These are phyloP conservation scores for Casaregolazyma lundiana DNA, from an alignment of 1,139 yeast species.

Conservation along the genomic window DNA sequence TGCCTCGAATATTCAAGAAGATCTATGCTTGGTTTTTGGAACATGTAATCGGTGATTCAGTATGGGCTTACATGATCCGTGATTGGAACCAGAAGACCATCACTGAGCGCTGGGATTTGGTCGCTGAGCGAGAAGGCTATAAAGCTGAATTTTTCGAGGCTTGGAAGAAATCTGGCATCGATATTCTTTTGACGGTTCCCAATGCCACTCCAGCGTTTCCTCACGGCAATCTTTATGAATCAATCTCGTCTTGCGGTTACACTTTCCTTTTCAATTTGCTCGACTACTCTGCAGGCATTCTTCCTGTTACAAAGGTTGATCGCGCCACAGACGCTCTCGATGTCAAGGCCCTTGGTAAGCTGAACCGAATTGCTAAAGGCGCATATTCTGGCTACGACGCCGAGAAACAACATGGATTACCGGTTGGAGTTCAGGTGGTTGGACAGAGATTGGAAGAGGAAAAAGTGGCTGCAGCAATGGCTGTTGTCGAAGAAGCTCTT, in stretches of 20 bases:
- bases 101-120: constrained; percentile 37
- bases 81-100: constrained; percentile 37
- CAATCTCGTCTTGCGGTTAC: constrained; percentile 42
- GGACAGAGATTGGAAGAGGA: constrained; percentile 60
- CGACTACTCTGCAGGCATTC: constrained; percentile 54
- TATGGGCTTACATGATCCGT: constrained; percentile 40
- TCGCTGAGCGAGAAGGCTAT: constrained; percentile 38
- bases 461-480: constrained; percentile 46
- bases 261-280: constrained; percentile 56
- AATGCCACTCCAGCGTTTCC: constrained; percentile 41
- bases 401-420: constrained; percentile 54
- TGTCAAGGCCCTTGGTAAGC: constrained; percentile 31
- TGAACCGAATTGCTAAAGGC: constrained; percentile 38
- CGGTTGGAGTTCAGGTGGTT: constrained; percentile 61
- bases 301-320: constrained; percentile 58
- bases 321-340: constrained; percentile 40
- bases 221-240: constrained; percentile 35
- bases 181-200: constrained; percentile 38
- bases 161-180: constrained; percentile 36
- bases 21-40: constrained; percentile 37
- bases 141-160: constrained; percentile 34
- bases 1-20: constrained; percentile 35
- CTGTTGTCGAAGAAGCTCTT: constrained; percentile 35
- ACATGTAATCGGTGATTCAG: constrained; percentile 33
- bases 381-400: constrained; percentile 49